Conservation (phyloP, 2,329 filamentous ascomycete genomes). For the Endoconidiophora laricicola region DNA sequence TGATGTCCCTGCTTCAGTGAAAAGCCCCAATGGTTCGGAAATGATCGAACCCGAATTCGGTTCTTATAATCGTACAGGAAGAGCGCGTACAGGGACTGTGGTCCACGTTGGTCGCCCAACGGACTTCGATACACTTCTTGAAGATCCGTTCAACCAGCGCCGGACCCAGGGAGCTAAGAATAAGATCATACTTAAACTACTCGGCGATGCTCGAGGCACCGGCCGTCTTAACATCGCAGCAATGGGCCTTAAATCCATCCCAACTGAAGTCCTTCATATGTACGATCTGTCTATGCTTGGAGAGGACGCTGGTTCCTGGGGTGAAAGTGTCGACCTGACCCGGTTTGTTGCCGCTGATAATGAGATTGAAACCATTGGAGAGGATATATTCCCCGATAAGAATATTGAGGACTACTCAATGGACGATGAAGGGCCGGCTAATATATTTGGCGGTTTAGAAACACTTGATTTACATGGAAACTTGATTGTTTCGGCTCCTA, state of each 20-base stretch:
- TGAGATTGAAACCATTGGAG: conserved; percentile 57
- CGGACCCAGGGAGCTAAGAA: conserved; percentile 39
- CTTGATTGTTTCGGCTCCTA: conserved; percentile 50
- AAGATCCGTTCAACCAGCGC: conserved; percentile 55
- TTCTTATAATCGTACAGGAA: conserved; percentile 27
- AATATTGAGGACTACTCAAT: conserved; percentile 30
- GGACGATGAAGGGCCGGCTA: conserved; percentile 49
- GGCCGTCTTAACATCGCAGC: conserved; percentile 81
- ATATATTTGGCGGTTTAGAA: conserved; percentile 70
- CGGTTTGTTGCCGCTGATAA: conserved; percentile 82
- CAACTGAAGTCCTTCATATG: conserved; percentile 73
- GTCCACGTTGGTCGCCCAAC: conserved; percentile 4
- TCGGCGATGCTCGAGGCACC: conserved; percentile 55
- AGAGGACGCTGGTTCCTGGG: conserved; percentile 55
- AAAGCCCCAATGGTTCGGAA: neutral
- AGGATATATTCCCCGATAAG: conserved; percentile 63
- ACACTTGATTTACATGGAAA: conserved; percentile 79
- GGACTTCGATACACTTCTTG: conserved; percentile 1
- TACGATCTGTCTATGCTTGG: conserved; percentile 61
- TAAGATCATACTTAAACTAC: conserved; percentile 55
- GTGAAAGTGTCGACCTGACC: conserved; percentile 75
- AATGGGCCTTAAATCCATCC: conserved; percentile 63
- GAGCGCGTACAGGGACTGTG: conserved; percentile 11
- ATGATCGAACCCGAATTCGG: conserved; percentile 12
- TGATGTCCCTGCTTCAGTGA: neutral